A percentile compares a stretch with the other conserved stretches of the same genome.
phyloP scores from a whole-genome alignment of 345 rosid genomes.

The Gossypium ekmanianum region DNA sequence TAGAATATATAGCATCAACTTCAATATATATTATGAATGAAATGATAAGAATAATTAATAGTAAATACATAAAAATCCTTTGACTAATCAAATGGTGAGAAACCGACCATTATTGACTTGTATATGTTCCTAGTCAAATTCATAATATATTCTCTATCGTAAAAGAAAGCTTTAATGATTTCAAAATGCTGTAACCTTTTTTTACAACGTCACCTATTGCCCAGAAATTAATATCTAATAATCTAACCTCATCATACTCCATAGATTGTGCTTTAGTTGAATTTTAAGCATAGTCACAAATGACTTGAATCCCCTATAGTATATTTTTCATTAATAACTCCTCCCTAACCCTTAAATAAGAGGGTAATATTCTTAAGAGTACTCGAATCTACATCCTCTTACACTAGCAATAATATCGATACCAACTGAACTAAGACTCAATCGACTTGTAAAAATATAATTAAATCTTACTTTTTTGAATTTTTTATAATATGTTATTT shows the following conservation, averaged over 20 bases:
- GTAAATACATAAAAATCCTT: background rate
- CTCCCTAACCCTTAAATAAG: too few relatives aligned
- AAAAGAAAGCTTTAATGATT: background rate
- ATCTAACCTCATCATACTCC: background rate
- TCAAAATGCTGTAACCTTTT: background rate
- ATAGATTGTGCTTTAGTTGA: background rate
- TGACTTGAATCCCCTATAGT: background rate
- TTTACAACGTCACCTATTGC: background rate
- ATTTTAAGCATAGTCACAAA: background rate
- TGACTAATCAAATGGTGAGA: background rate
- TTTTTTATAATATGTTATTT: too few relatives aligned
- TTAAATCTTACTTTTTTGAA: too few relatives aligned
- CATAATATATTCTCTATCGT: background rate
- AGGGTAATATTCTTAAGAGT: rapidly evolving
- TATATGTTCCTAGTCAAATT: background rate
- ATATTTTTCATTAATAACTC: background rate
- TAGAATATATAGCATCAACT: background rate
- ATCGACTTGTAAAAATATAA: too few relatives aligned
- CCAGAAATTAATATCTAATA: background rate
- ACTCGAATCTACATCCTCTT: rapidly evolving
- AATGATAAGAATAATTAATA: background rate
- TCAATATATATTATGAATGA: background rate
- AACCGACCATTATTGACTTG: background rate
- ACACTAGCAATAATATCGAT: rapidly evolving
- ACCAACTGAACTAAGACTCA: too few relatives aligned